Conservation (phyloP, 495 filamentous ascomycete species). For the Tuber umbilicatum region DNA sequence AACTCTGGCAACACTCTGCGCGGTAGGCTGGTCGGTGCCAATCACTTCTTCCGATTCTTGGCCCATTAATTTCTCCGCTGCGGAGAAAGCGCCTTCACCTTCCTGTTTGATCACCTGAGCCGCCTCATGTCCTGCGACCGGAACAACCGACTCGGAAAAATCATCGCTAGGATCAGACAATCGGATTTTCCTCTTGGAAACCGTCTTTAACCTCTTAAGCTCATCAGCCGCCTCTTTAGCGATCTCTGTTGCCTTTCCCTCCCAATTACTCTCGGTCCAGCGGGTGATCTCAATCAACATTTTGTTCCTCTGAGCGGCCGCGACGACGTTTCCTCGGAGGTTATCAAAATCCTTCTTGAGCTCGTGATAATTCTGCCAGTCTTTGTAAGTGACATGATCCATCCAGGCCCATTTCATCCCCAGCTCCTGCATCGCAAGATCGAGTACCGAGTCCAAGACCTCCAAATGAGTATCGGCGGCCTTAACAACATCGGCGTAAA, state of each 20-base stretch:
- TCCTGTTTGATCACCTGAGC: slow-evolving; percentile 25
- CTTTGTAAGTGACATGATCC: slow-evolving; percentile 89
- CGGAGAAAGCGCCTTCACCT: slow-evolving; percentile 4
- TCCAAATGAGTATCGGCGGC: slow-evolving; percentile 75
- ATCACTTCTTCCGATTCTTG: slow-evolving; percentile 8
- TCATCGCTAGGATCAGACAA: slow-evolving; percentile 69
- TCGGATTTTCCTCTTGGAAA: slow-evolving; percentile 76
- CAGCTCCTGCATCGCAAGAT: slow-evolving; percentile 86
- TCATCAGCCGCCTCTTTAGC: slow-evolving; percentile 79
- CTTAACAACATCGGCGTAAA: slow-evolving; percentile 59
- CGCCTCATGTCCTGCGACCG: slow-evolving; percentile 15
- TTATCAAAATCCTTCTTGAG: slow-evolving; percentile 76
- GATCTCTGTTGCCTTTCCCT: slow-evolving; percentile 68
- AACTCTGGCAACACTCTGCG: slow-evolving; percentile 46
- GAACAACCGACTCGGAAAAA: slow-evolving; percentile 53
- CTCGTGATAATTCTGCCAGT: slow-evolving; percentile 86
- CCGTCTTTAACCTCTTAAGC: slow-evolving; percentile 72
- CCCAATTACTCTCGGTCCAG: slow-evolving; percentile 58
- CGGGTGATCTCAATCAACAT: slow-evolving; percentile 63
- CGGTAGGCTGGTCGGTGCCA: slow-evolving; percentile 8
- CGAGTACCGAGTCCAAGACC: slow-evolving; percentile 75
- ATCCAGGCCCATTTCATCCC: slow-evolving; percentile 98
- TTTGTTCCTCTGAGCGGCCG: slow-evolving; percentile 63
- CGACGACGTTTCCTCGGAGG: slow-evolving; percentile 74
- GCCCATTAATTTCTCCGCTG: slow-evolving; percentile 7